Evolutionary conservation across 495 filamentous ascomycete genomes (phyloP), one percentile per base, ranked within the genome.

Genomic region (Amorphotheca resinae): DNA sequence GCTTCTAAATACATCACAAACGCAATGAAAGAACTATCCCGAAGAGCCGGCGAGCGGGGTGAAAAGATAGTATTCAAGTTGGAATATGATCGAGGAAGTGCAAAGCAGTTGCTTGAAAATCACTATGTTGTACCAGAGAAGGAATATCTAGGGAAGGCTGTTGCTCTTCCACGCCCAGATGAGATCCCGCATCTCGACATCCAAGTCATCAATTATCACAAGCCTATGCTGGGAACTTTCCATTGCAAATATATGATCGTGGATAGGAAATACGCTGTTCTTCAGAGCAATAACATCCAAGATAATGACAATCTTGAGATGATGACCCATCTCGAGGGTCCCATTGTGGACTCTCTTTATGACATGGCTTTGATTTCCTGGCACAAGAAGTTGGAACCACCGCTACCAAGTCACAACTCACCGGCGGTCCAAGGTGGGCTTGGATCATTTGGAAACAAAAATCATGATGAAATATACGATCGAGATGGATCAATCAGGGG

Each of bases 301-400:
- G 81, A 84, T 45, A 84, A 82, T 42, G 78, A 82, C 46, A 86
- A 86, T 46, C 28, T 84, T 33, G 81, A 86, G 62, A 88, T 88
- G 83, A 73, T 85, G 67, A 61, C 72, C n/a, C 79, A 82, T 25
- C 51, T 87, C 9, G 81, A 88, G 55, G 83, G 83, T 0, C 76
- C 81, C 0, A 79, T 86, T 46, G 81, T 87, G 1, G 80, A 87
- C 54, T 70, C 72, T 2, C 52, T 88, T 26, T 87, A 84, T 48
- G 83, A 88, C 45, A 73, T 73, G 41, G 76, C 76, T 3, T 58
- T 88, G 26, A 65, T 86, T 5, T 79, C 78, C 0, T 88, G 80
- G 81, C 65, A 77, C 34, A 80, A 76, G 39, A 60, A 65, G 12
- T 52, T 84, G 8, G 61, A 80, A 1, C 77, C 82, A 1, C 67